These are phyloP conservation scores for Metschnikowia cubensis DNA, from an alignment of 805 yeast species.

Conservation along the genomic window DNA sequence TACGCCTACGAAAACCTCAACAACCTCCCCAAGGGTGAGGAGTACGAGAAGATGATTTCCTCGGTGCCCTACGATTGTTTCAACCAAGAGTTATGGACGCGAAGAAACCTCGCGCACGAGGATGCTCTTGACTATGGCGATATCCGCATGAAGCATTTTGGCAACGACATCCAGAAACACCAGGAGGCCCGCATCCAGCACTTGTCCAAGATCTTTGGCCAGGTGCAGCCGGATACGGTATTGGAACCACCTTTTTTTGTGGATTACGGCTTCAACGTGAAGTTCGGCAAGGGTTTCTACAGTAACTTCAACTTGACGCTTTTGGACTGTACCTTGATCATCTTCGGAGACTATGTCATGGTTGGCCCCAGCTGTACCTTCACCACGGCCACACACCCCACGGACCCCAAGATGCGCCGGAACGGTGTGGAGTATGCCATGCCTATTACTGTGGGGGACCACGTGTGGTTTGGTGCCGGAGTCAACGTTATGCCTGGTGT, in stretches of 20 bases:
- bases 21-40: constrained; percentile 34
- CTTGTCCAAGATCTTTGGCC: constrained; percentile 46
- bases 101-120: constrained; percentile 34
- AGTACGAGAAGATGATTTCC: constrained; percentile 55
- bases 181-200: constrained; percentile 33
- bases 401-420: constrained; percentile 43
- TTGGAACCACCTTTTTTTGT: constrained; percentile 59
- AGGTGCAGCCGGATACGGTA: constrained; percentile 34
- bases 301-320: constrained; percentile 53
- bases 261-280: constrained; percentile 64
- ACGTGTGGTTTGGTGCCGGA: constrained; percentile 65
- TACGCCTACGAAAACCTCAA: constrained; percentile 31
- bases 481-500: constrained; percentile 61
- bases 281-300: constrained; percentile 55
- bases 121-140: constrained; percentile 30
- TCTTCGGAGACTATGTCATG: constrained; percentile 55
- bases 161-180: constrained; percentile 24
- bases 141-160: constrained; percentile 32
- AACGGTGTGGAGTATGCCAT: constrained; percentile 49
- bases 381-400: constrained; percentile 62
- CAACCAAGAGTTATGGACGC: constrained; percentile 23
- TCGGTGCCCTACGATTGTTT: constrained; percentile 44
- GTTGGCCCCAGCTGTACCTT: constrained; percentile 62
- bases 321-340: constrained; percentile 58
- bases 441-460: constrained; percentile 57